Percentiles rank a stretch among this genome's conserved stretches.
phyloP scores from a whole-genome alignment of 805 yeast genomes.

The Sugiyamaella valdiviana region DNA sequence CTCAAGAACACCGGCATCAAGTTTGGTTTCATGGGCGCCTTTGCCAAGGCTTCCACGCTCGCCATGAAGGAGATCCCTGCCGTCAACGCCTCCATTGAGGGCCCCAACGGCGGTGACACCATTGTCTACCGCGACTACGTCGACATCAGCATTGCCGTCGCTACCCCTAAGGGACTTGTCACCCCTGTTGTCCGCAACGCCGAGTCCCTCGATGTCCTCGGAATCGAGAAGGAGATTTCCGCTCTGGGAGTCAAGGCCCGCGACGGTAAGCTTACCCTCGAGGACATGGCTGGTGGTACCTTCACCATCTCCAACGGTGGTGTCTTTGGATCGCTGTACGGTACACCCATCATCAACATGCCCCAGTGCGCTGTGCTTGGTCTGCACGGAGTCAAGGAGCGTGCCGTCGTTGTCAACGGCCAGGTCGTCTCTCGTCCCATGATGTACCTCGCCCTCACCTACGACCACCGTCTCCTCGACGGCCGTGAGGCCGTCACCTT shows the following conservation, averaged over 20 bases:
- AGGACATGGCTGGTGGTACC: conserved; percentile 99
- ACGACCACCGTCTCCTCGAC: conserved; percentile 95
- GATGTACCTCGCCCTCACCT: conserved; percentile 98
- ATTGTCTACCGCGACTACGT: conserved; percentile 94
- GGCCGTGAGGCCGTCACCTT: conserved; percentile 99
- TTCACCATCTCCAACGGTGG: conserved; percentile 99
- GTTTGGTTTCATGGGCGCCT: conserved; percentile 98
- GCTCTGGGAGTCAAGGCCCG: conserved; percentile 87
- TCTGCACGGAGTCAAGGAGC: conserved; percentile 93
- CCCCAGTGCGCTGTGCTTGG: conserved; percentile 99
- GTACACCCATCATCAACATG: conserved; percentile 96
- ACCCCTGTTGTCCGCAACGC: conserved; percentile 98
- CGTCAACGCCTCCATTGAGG: conserved; percentile 89
- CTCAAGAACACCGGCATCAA: conserved; percentile 89
- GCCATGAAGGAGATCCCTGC: conserved; percentile 95
- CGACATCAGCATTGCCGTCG: conserved; percentile 94
- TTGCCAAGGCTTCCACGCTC: conserved; percentile 85
- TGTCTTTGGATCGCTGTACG: conserved; percentile 94
- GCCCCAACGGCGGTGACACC: conserved; percentile 63
- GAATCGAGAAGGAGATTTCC: conserved; percentile 80
- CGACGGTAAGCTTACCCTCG: conserved; percentile 91
- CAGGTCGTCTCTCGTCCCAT: conserved; percentile 95
- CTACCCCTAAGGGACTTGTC: conserved; percentile 98
- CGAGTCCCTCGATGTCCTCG: conserved; percentile 81
- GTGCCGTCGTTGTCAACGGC: conserved; percentile 95